These are phyloP conservation scores for Eremomyces bilateralis DNA, from an alignment of 495 filamentous ascomycete genomes.

Conservation along the genomic window DNA sequence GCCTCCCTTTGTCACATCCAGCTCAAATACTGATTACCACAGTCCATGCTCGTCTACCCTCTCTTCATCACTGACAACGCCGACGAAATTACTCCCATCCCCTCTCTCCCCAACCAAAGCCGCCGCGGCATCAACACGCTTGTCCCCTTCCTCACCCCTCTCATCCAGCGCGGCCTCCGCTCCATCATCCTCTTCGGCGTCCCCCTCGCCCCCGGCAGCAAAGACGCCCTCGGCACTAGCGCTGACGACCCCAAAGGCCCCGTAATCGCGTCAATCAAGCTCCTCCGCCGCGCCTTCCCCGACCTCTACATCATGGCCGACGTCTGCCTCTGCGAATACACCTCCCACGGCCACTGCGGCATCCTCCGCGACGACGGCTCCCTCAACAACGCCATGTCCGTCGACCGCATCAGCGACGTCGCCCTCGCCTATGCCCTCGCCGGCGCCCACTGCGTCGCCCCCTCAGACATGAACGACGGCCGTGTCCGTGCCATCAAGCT, in stretches of 20 bases:
- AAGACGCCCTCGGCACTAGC: conserved; percentile 81
- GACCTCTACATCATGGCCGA: conserved; percentile 75
- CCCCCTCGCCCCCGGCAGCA: conserved; percentile 51
- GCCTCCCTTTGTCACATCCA: background rate
- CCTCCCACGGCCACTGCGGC: conserved; percentile 94
- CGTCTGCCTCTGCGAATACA: conserved; percentile 97
- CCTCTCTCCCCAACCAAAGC: conserved; percentile 71
- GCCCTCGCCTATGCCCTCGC: conserved; percentile 82
- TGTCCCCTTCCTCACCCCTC: conserved; percentile 60
- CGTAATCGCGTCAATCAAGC: conserved; percentile 64
- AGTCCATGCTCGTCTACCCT: conserved; percentile 97
- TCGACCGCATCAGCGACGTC: conserved; percentile 83
- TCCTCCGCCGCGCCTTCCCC: conserved; percentile 65
- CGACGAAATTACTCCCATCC: conserved; percentile 76
- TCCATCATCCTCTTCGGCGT: conserved; percentile 95
- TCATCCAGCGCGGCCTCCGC: conserved; percentile 68
- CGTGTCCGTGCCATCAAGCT: conserved; percentile 90
- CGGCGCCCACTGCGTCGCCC: conserved; percentile 89
- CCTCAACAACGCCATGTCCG: conserved; percentile 76
- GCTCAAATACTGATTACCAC: background rate
- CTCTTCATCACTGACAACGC: conserved; percentile 88
- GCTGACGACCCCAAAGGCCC: conserved; percentile 86
- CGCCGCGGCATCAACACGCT: conserved; percentile 75
- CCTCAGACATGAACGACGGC: conserved; percentile 97
- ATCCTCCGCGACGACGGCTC: conserved; percentile 80